Base-by-base conservation (phyloP, 768 basidiomycete species). In the Xanthoconium purpureum region DNA sequence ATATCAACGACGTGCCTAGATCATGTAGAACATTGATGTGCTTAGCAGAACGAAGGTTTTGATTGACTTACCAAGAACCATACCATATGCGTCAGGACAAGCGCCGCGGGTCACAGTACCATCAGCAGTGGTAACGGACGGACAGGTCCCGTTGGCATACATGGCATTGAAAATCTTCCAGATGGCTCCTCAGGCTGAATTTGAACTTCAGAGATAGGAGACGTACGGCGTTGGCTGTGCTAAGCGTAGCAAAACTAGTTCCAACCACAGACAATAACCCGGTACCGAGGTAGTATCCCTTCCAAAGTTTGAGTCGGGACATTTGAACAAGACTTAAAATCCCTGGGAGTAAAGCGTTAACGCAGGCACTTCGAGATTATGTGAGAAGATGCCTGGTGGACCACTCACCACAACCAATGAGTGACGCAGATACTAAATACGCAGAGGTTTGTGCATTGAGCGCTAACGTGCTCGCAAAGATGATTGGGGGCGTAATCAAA, bases 31-130 rank as follows among this genome's bases (percentile, higher is more conserved):
- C 2, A 14, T 47, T 6, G 20, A 18, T 43, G 39, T 40, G 11
- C 35, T 14, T 37, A 30, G 5, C 9, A 44, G 24, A 32, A 29
- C 28, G 17, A 46, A 6, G 10, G 5, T 4, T 13, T 7, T 4
- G 12, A 1, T 44, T 28, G 15, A 60, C 74, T 43, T 62, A 83
- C 90, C 87, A 30, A 92, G 78, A 5, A 92, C 74, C 73, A 80
- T 87, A 24, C 91, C 90, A 64, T 88, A 93, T 0, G 89, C 90
- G 52, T 91, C 88, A 0, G 88, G 90, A 69, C 89, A 93, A 10
- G 87, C 65, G 0, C 75, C 78, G 8, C 82, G 78, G 13, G 79
- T 80, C 17, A 82, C 70, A 0, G 78, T 80, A 0, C 91, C 91
- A 60, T 89, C 83, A 1, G 79, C 70, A 12, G 71, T 74, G 0